These are phyloP conservation scores for Edaphochlamys debaryana DNA, from an alignment of 139 green algal species.

Conservation along the genomic window DNA sequence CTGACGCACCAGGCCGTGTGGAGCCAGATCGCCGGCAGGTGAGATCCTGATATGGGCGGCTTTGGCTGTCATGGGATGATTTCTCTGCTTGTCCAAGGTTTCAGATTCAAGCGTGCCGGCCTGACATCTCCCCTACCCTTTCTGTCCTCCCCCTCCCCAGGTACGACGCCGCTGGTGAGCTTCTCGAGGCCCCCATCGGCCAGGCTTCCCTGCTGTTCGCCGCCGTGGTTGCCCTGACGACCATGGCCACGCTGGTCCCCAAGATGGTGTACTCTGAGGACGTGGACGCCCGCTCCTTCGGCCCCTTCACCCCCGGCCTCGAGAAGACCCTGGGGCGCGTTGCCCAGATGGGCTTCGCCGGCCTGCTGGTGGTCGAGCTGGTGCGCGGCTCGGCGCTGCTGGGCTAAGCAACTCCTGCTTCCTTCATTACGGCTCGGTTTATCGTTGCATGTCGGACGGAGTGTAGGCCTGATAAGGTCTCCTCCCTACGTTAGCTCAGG, in stretches of 20 bases:
- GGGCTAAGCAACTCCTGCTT: conserved; percentile 1
- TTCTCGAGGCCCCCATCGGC: conserved; percentile 36
- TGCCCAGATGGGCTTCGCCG: conserved; percentile 48
- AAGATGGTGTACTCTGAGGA: conserved; percentile 21
- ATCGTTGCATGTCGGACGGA: no score
- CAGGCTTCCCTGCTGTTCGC: conserved; percentile 27
- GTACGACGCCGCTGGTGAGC: conserved; percentile 36
- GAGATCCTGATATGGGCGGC: no score
- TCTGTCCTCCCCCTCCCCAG: no score
- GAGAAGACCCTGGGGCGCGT: conserved; percentile 44
- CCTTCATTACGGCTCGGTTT: no score
- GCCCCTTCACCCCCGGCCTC: conserved; percentile 46
- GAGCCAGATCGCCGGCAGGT: conserved; percentile 40
- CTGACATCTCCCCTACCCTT: no score
- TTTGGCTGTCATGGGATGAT: no score
- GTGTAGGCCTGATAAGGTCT: no score
- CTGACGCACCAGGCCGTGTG: conserved; percentile 42
- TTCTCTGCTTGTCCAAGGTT: no score
- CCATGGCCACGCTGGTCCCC: conserved; percentile 47
- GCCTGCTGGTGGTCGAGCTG: conserved; percentile 40
- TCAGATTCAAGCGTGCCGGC: no score
- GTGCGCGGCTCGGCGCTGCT: conserved; percentile 42
- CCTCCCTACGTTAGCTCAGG: no score
- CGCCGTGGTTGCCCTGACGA: conserved; percentile 38
- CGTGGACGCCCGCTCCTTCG: conserved; percentile 33